Conservation (phyloP, 164 flowering plant genomes). For the Cinnamomum chago region DNA sequence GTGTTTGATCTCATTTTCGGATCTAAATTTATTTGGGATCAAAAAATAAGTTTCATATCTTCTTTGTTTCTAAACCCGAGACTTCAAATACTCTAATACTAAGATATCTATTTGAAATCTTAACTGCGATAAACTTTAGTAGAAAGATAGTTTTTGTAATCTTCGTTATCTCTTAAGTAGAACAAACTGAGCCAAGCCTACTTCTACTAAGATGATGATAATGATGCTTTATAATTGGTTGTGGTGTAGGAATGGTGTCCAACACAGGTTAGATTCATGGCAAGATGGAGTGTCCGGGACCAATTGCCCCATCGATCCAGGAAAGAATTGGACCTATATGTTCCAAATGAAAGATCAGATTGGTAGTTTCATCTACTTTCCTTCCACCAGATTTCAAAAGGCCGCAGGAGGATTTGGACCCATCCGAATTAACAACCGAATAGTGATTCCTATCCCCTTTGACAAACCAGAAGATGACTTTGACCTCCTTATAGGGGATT, state of each 20-base stretch:
- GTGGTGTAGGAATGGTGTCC: slow-evolving; percentile 63
- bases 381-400: slow-evolving; percentile 53
- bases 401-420: slow-evolving; percentile 72
- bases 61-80: no score
- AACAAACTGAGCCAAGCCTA: no score
- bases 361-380: slow-evolving; percentile 69
- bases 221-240: background rate
- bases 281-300: slow-evolving; percentile 82
- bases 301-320: slow-evolving; percentile 65
- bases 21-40: no score
- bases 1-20: no score
- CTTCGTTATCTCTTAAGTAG: no score
- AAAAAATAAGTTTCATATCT: no score
- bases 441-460: slow-evolving; percentile 51
- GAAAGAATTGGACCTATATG: slow-evolving; percentile 58
- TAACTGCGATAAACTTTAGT: no score
- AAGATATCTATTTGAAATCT: no score
- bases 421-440: slow-evolving; percentile 57
- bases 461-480: slow-evolving; percentile 52
- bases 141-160: no score
- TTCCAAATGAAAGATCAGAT: slow-evolving; percentile 73
- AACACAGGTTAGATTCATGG: slow-evolving; percentile 66
- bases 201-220: no score
- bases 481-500: slow-evolving; percentile 72
- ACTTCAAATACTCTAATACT: no score